phyloP scores from a whole-genome alignment of 306 rosid genomes.

The Vachellia collinsii region DNA sequence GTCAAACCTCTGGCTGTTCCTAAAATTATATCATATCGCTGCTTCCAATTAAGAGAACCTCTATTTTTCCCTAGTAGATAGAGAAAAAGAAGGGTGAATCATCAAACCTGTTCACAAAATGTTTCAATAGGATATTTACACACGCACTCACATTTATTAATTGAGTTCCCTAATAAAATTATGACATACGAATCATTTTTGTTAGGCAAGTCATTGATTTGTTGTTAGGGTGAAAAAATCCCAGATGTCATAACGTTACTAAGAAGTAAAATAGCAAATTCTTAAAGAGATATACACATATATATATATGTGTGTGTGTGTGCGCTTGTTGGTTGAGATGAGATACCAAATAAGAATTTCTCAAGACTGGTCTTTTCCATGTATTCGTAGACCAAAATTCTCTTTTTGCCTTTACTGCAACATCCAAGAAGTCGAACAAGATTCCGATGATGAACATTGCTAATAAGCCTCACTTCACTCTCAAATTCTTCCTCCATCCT shows the following conservation, averaged over 20 bases:
- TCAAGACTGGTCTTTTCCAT: conserved; percentile 1
- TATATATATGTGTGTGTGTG: too few relatives aligned
- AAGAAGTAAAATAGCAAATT: not conserved
- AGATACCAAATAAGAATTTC: not conserved
- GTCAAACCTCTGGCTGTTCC: not conserved
- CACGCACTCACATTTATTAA: too few relatives aligned
- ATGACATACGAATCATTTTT: not conserved
- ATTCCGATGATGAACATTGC: not conserved
- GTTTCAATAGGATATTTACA: not conserved
- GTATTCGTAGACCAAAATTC: not conserved
- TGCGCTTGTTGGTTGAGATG: not conserved
- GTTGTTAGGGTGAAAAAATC: not conserved
- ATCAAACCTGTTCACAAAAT: not conserved
- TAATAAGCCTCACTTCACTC: not conserved
- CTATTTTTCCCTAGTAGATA: not conserved
- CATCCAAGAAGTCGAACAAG: conserved; percentile 11
- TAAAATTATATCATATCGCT: not conserved
- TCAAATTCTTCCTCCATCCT: conserved; percentile 1
- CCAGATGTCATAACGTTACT: not conserved
- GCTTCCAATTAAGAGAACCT: not conserved
- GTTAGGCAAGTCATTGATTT: too few relatives aligned
- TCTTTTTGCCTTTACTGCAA: not conserved
- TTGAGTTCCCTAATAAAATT: not conserved
- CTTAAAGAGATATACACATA: not conserved
- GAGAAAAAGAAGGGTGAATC: not conserved